A percentile compares a stretch with the other conserved stretches of the same genome.
Conservation (phyloP, 176 grass and related monocot species). For the Carex kokanica region DNA sequence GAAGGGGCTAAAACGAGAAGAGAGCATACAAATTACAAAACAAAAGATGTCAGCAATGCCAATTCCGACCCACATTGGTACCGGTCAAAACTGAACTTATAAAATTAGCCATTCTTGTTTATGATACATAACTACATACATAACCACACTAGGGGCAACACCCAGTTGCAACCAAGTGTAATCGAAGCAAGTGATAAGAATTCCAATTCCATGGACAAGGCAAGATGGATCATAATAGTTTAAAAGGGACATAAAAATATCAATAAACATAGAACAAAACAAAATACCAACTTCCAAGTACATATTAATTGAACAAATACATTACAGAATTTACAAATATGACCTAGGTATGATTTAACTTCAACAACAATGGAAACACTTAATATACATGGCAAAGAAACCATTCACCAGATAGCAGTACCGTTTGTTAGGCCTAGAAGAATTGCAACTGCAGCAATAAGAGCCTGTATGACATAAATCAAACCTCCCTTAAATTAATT, state of each 20-base stretch:
- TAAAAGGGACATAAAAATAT: neutral
- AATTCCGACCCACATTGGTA: neutral
- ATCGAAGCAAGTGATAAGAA: neutral
- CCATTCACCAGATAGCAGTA: conserved; percentile 38
- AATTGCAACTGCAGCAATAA: conserved; percentile 54
- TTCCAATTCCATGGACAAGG: neutral
- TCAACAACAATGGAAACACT: neutral
- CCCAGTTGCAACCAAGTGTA: neutral
- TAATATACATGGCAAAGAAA: conserved; percentile 5
- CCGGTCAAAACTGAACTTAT: neutral
- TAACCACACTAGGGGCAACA: neutral
- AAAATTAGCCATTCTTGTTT: neutral
- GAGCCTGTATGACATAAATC: conserved; percentile 42
- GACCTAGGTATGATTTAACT: neutral
- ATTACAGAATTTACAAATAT: conserved; percentile 11
- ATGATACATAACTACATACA: neutral
- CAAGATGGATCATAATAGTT: neutral
- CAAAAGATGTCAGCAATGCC: neutral
- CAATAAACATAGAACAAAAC: conserved; percentile 1
- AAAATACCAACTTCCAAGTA: neutral
- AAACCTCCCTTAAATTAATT: conserved; percentile 1
- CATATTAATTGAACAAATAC: neutral
- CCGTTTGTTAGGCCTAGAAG: conserved; percentile 50
- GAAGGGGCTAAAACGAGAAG: neutral
- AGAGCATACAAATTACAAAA: neutral